These are phyloP conservation scores for Uromyces viciae-fabae DNA, from an alignment of 1,284 basidiomycete genomes.

Conservation along the genomic window DNA sequence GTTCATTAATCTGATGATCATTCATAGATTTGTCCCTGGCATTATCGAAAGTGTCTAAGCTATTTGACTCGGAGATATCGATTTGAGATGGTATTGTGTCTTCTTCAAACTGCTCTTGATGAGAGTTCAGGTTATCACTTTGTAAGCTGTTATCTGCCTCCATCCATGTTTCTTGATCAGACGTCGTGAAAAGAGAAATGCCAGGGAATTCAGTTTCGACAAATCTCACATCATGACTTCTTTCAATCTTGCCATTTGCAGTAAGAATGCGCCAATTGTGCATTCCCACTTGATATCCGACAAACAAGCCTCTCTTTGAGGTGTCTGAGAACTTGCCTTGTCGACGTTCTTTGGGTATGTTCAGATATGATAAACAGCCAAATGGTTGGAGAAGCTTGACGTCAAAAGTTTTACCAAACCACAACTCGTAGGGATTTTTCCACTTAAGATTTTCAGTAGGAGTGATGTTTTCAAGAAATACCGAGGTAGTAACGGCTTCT, in stretches of 20 bases:
- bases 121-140: too few relatives aligned
- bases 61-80: too few relatives aligned
- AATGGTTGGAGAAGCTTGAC: neutral
- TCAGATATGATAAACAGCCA: neutral
- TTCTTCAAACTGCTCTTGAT: too few relatives aligned
- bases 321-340: neutral
- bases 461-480: slow-evolving; percentile 12
- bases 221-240: neutral
- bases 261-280: neutral
- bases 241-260: neutral
- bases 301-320: neutral
- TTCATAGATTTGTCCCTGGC: too few relatives aligned
- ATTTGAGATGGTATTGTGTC: too few relatives aligned
- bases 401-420: neutral
- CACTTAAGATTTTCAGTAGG: neutral
- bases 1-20: too few relatives aligned
- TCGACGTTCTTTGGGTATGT: neutral
- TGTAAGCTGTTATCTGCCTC: too few relatives aligned
- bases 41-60: too few relatives aligned
- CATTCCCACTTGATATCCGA: neutral
- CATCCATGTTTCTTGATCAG: too few relatives aligned
- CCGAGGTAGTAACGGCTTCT: neutral
- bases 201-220: neutral
- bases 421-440: neutral
- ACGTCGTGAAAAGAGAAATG: too few relatives aligned